A percentile compares a stretch with the other conserved stretches of the same genome.
Conservation (phyloP, 306 rosid genomes). For the Quercus alba region DNA sequence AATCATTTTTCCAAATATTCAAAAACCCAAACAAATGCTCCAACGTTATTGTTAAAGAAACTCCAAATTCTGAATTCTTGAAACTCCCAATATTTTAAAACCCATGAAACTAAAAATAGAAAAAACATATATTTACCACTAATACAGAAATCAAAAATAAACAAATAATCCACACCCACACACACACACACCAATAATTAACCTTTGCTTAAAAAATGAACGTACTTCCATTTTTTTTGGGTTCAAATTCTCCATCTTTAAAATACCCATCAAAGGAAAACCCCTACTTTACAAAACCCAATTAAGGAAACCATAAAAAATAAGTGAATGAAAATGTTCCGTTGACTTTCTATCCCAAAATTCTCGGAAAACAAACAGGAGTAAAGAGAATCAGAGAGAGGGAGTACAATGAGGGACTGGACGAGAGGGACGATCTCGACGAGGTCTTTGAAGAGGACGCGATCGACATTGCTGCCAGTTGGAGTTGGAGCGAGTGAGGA, state of each 20-base stretch:
- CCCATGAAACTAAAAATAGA: background rate
- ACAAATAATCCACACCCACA: background rate
- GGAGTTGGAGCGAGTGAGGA: slow-evolving; percentile 28
- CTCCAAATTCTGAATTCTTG: background rate
- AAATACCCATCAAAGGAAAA: background rate
- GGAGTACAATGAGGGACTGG: slow-evolving; percentile 75
- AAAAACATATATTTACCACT: background rate
- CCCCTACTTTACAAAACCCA: background rate
- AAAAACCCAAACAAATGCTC: background rate
- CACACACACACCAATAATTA: background rate
- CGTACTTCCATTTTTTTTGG: too few species aligned
- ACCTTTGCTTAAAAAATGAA: too few species aligned
- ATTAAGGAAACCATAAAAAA: background rate
- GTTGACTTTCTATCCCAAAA: background rate
- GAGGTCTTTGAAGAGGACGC: slow-evolving; percentile 81
- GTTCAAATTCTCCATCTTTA: background rate
- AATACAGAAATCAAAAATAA: background rate
- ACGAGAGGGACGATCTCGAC: slow-evolving; percentile 88
- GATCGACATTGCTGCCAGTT: slow-evolving; percentile 63
- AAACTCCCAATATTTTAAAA: background rate
- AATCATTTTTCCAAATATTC: slow-evolving; percentile 5
- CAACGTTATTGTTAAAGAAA: background rate
- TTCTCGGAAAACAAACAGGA: background rate
- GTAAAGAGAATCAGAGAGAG: background rate
- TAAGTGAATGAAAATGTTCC: too few species aligned